A percentile compares a stretch with the other conserved stretches of the same genome.
Conservation (phyloP, 148 eudicot genomes). For the Arctostaphylos glauca region DNA sequence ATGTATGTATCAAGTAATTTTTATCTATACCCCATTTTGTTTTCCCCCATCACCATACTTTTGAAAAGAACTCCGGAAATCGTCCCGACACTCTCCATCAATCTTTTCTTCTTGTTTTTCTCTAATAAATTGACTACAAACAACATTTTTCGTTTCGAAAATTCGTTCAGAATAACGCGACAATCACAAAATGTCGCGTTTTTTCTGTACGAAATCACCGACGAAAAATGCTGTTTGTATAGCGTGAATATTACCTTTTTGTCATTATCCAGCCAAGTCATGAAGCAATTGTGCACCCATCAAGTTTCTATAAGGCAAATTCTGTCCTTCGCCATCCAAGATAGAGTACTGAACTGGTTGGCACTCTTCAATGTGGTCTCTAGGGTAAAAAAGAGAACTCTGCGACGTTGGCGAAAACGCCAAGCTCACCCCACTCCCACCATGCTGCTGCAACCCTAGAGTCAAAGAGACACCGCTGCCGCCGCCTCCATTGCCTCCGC, state of each 20-base stretch:
- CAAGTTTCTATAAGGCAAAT: conserved; percentile 79
- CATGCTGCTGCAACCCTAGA: conserved; percentile 83
- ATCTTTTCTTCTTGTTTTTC: background rate
- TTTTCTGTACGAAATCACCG: no score
- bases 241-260: background rate
- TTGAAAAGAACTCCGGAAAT: conserved; percentile 1
- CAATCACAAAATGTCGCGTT: background rate
- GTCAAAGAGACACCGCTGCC: conserved; percentile 66
- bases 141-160: background rate
- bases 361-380: conserved; percentile 38
- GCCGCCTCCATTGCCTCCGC: conserved; percentile 26
- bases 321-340: conserved; percentile 68
- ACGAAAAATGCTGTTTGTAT: no score
- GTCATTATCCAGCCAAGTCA: conserved; percentile 59
- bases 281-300: conserved; percentile 92
- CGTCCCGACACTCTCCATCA: conserved; percentile 6
- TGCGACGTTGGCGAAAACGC: conserved; percentile 51
- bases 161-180: background rate
- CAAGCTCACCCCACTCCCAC: conserved; percentile 63
- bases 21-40: conserved; percentile 16
- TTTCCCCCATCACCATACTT: conserved; percentile 5
- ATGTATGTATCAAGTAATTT: conserved; percentile 6
- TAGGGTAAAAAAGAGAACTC: conserved; percentile 56
- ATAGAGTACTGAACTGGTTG: conserved; percentile 58
- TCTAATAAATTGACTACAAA: background rate